phyloP scores from a whole-genome alignment of 2,329 filamentous ascomycete species.

The Dryadomyces quercivorus region DNA sequence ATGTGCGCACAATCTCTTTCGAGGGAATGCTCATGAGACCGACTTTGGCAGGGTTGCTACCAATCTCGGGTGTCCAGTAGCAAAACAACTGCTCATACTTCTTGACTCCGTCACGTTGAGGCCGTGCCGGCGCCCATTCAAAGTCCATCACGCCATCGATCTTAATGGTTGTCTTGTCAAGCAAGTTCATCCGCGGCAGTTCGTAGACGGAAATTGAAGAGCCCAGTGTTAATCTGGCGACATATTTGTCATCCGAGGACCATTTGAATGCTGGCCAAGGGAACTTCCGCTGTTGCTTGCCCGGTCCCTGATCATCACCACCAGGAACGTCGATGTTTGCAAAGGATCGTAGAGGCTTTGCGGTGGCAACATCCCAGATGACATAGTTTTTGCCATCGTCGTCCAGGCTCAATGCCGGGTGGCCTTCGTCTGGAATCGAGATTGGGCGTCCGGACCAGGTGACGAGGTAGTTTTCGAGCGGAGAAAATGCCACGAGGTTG shows the following conservation, averaged over 20 bases:
- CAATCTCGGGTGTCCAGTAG: constrained; percentile 98
- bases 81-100: constrained; percentile 90
- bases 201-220: constrained; percentile 95
- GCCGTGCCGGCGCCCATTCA: constrained; percentile 84
- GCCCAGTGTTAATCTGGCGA: constrained; percentile 79
- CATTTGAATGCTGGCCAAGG: constrained; percentile 99
- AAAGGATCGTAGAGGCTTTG: constrained; percentile 84
- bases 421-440: constrained; percentile 75
- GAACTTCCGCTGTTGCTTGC: constrained; percentile 67
- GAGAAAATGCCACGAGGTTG: constrained; percentile 93
- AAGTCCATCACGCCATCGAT: constrained; percentile 96
- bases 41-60: constrained; percentile 95
- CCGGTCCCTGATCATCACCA: constrained; percentile 41
- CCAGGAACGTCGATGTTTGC: constrained; percentile 72
- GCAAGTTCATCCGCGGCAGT: constrained; percentile 72
- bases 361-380: constrained; percentile 91
- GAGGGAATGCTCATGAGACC: constrained; percentile 91
- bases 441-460: constrained; percentile 96
- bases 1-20: constrained; percentile 84
- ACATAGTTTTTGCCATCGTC: constrained; percentile 99
- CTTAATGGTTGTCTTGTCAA: constrained; percentile 88
- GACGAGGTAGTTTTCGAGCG: constrained; percentile 80
- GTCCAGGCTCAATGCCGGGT: constrained; percentile 73
- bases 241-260: constrained; percentile 95
- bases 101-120: constrained; percentile 75